Evolutionary conservation across 1,139 yeast genomes (phyloP).

Genomic region (Nematodospora anomalae): DNA sequence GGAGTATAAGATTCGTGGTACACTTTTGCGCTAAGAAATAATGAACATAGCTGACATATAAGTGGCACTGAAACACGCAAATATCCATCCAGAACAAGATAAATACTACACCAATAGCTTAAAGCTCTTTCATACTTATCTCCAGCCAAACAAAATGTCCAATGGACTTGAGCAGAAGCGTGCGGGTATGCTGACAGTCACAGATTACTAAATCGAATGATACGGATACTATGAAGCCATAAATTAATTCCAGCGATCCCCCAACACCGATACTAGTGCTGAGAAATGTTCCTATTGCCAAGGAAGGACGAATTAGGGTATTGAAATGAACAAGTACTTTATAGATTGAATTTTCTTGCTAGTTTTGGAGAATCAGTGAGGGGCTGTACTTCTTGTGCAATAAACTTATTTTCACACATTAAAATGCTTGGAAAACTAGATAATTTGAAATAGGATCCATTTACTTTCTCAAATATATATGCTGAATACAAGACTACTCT

Average conservation of each 20-base stretch:
- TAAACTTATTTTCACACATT: no score
- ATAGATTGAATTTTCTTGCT: conserved; percentile 23
- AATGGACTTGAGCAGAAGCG: conserved; percentile 31
- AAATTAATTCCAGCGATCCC: conserved; percentile 26
- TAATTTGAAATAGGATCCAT: no score
- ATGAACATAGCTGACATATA: conserved; percentile 45
- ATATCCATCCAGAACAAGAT: conserved; percentile 53
- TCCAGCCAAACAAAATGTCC: conserved; percentile 30
- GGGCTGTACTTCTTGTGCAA: no score
- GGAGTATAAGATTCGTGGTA: conserved; percentile 25
- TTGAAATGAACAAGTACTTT: conserved; percentile 26
- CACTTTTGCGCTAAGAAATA: conserved; percentile 41
- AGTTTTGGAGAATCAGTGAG: no score
- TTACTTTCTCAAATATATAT: no score
- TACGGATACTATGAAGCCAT: conserved; percentile 25
- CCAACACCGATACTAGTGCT: conserved; percentile 29
- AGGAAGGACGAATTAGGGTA: conserved; percentile 27
- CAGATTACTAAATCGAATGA: conserved; percentile 23
- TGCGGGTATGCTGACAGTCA: conserved; percentile 28
- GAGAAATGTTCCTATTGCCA: conserved; percentile 28
- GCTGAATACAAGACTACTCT: no score
- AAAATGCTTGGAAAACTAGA: no score
- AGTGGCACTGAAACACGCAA: conserved; percentile 34
- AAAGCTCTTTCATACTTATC: conserved; percentile 18
- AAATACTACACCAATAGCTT: no score